Evolutionary conservation across 1,284 basidiomycete genomes (phyloP), one percentile per base, ranked within the genome.

Genomic region (Somion occarium): DNA sequence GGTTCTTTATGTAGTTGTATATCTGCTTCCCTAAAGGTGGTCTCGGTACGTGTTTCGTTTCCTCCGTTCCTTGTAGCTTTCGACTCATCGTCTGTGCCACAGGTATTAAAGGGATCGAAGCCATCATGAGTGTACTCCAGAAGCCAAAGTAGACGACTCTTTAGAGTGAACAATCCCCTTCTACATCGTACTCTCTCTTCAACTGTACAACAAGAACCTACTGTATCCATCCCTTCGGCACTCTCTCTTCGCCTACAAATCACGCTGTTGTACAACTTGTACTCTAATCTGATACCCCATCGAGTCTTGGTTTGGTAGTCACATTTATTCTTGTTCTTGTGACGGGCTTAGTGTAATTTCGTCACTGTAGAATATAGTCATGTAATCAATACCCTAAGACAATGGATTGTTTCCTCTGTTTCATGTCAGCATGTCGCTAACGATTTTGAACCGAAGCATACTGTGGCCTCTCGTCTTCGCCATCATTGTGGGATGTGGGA

Each of bases 91-190:
- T 7, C 30, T 15, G 30, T 34, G 15, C 15, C 15, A 19, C 64
- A 30, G 66, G 71, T 37, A 55, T 68, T 49, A 64, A 62, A 51
- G 71, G 71, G 44, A 60, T 73, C 26, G 66, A 69, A 57, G 69
- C 71, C 1, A 64, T 73, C 56, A 71, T 73, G 70, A 46, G 57
- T 11, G 63, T 65, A 48, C 59, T 71, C 12, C 65, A 69, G 59
- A 64, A 60, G 53, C 61, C 64, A 2, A 69, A 69, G 58, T 68
- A 61, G 57, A 55, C 9, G 39, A 41, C 34, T 9, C n/a, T n/a
- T 37, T 37, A 22, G 15, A 41, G 5, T 41, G 18, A 5, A 15
- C 15, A 41, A 9, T 19, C 19, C 39, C 9, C 9, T 22, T 5
- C 7, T 41, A 19, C 9, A 41, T 34, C 15, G 15, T 34, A 34